phyloP scores from a whole-genome alignment of 208 protist species.

The Endotrypanum monterogeii region DNA sequence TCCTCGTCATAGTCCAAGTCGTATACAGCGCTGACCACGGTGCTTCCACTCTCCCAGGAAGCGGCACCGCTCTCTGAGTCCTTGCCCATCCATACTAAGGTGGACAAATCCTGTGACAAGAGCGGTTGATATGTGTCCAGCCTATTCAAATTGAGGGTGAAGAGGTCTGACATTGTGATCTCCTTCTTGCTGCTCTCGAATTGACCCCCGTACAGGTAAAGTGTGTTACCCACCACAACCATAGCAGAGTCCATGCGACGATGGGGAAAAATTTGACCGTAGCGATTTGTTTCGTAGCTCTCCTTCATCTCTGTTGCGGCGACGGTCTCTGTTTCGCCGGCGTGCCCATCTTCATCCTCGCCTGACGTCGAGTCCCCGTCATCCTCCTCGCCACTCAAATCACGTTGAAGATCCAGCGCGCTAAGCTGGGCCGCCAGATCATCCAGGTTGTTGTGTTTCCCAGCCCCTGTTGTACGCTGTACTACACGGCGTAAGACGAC shows the following conservation, averaged over 20 bases:
- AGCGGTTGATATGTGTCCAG: slow-evolving; percentile 82
- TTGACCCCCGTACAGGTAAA: slow-evolving; percentile 91
- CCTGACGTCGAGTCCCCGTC: slow-evolving; percentile 20
- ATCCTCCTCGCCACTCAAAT: slow-evolving; percentile 31
- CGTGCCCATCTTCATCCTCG: slow-evolving; percentile 32
- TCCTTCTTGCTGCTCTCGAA: slow-evolving; percentile 88
- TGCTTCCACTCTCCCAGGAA: slow-evolving; percentile 90
- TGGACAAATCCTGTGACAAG: slow-evolving; percentile 84
- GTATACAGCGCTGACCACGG: slow-evolving; percentile 79
- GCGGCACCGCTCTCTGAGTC: slow-evolving; percentile 75
- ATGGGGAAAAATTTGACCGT: slow-evolving; percentile 74
- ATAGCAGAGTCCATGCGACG: slow-evolving; percentile 85
- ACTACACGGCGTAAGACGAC: slow-evolving; percentile 61
- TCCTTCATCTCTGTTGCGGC: slow-evolving; percentile 51
- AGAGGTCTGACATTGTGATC: slow-evolving; percentile 90
- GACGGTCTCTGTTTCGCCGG: neutral
- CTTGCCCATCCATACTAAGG: slow-evolving; percentile 80
- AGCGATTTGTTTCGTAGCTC: slow-evolving; percentile 69
- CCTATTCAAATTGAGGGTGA: slow-evolving; percentile 80
- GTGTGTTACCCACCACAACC: slow-evolving; percentile 59
- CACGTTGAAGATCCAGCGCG: slow-evolving; percentile 48
- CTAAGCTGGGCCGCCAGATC: slow-evolving; percentile 65
- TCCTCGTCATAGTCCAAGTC: slow-evolving; percentile 75
- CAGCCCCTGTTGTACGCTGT: slow-evolving; percentile 6
- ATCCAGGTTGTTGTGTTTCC: slow-evolving; percentile 26